A percentile compares a stretch with the other conserved stretches of the same genome.
Conservation (phyloP, 2,329 filamentous ascomycete genomes). For the Penicillium sp. region DNA sequence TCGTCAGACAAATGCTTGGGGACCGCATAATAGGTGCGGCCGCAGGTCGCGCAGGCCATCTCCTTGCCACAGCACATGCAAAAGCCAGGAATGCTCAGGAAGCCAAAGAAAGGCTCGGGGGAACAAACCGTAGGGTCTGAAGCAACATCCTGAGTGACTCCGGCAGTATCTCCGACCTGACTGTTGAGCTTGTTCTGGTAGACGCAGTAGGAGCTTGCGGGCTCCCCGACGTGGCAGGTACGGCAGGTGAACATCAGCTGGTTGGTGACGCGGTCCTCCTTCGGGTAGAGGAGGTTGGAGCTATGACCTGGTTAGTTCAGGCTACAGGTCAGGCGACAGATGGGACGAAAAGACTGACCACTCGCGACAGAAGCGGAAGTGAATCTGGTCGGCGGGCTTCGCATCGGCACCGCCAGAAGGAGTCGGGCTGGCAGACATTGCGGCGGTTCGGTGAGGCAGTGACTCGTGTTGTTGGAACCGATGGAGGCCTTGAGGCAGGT, state of each 20-base stretch:
- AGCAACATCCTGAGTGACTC: constrained; percentile 95
- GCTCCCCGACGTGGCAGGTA: constrained; percentile 89
- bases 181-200: constrained; percentile 94
- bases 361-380: constrained; percentile 97
- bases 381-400: constrained; percentile 70
- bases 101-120: constrained; percentile 32
- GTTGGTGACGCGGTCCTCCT: constrained; percentile 83
- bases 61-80: constrained; percentile 62
- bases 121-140: constrained; percentile 97
- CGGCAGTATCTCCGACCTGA: constrained; percentile 89
- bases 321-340: background rate
- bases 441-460: background rate
- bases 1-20: constrained; percentile 20
- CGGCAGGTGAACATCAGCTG: constrained; percentile 93
- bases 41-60: constrained; percentile 58
- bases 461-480: background rate
- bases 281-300: constrained; percentile 97
- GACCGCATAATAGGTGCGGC: constrained; percentile 34
- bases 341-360: constrained; percentile 58
- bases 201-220: constrained; percentile 84
- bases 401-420: constrained; percentile 42
- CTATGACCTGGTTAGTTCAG: constrained; percentile 46
- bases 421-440: constrained; percentile 48
- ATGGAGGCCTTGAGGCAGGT: background rate
- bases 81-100: constrained; percentile 34